A percentile compares a stretch with the other conserved stretches of the same genome.
Conservation (phyloP, 2,329 filamentous ascomycete species). For the Arthroderma sp. region DNA sequence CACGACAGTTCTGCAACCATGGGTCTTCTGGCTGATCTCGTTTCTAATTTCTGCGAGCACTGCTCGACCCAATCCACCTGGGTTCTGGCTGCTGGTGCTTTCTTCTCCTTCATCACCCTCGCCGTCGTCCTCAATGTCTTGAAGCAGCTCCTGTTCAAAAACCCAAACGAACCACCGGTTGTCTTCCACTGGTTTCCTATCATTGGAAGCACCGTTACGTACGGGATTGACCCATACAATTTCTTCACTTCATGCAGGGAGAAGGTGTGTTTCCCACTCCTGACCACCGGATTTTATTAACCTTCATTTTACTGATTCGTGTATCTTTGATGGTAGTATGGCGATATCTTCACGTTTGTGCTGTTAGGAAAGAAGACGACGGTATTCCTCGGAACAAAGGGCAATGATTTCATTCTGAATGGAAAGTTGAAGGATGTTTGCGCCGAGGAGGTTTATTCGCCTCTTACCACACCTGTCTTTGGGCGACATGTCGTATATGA, state of each 20-base stretch:
- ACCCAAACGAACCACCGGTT: conserved; percentile 60
- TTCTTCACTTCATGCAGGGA: conserved; percentile 53
- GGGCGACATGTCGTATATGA: conserved; percentile 82
- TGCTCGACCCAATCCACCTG: conserved; percentile 35
- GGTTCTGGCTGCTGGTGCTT: conserved; percentile 31
- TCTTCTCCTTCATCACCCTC: conserved; percentile 37
- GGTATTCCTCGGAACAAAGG: conserved; percentile 65
- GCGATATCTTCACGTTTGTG: conserved; percentile 80
- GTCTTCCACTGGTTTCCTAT: conserved; percentile 56
- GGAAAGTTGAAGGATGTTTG: conserved; percentile 81
- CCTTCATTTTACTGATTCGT: not conserved
- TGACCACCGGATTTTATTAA: not conserved
- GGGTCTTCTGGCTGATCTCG: conserved; percentile 38
- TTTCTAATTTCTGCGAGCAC: conserved; percentile 32
- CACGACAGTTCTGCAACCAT: conserved; percentile 20
- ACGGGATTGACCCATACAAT: conserved; percentile 70
- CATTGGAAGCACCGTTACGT: conserved; percentile 80
- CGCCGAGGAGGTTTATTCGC: conserved; percentile 79
- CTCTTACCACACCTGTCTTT: conserved; percentile 59
- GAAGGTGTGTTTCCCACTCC: conserved; percentile 46
- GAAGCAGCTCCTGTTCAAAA: conserved; percentile 66
- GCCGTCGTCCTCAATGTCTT: conserved; percentile 66
- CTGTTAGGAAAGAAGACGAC: conserved; percentile 82
- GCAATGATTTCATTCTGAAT: conserved; percentile 86
- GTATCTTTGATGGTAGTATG: conserved; percentile 45